A percentile compares a stretch with the other conserved stretches of the same genome.
Evolutionary conservation across 257 asterid genomes (phyloP).

Genomic region (Gentiana straminea): DNA sequence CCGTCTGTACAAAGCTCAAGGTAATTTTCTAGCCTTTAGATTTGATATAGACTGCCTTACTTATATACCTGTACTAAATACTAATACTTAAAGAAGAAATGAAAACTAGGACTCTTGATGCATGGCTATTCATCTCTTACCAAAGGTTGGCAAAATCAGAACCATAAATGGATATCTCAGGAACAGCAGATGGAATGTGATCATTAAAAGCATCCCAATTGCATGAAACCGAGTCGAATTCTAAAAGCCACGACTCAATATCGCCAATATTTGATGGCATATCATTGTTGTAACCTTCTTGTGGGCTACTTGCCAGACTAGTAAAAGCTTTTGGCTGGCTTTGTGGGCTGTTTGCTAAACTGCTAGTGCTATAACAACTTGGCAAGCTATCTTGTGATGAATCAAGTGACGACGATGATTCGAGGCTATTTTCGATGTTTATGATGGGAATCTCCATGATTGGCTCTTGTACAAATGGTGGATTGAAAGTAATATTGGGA

Average conservation of each 20-base stretch:
- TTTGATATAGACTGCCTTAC: too few species aligned
- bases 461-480: conserved; percentile 6
- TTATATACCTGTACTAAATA: too few species aligned
- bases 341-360: conserved; percentile 19
- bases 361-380: too few species aligned
- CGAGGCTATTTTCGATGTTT: conserved; percentile 19
- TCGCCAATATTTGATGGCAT: conserved; percentile 17
- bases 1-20: too few species aligned
- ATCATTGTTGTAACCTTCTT: conserved; percentile 7
- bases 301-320: background rate
- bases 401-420: conserved; percentile 19
- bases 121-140: background rate
- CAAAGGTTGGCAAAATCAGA: conserved; percentile 27
- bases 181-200: conserved; percentile 18
- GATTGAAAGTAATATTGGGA: too few species aligned
- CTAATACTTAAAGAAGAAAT: too few species aligned
- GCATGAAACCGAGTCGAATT: conserved; percentile 23
- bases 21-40: too few species aligned
- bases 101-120: too few species aligned
- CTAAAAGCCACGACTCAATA: conserved; percentile 43
- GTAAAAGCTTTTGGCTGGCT: conserved; percentile 14
- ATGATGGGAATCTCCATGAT: conserved; percentile 1
- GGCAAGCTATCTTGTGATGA: conserved; percentile 19
- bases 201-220: conserved; percentile 11
- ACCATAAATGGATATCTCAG: conserved; percentile 36